Conservation (phyloP, 2,329 filamentous ascomycete species). For the Hypomyces rosellus region DNA sequence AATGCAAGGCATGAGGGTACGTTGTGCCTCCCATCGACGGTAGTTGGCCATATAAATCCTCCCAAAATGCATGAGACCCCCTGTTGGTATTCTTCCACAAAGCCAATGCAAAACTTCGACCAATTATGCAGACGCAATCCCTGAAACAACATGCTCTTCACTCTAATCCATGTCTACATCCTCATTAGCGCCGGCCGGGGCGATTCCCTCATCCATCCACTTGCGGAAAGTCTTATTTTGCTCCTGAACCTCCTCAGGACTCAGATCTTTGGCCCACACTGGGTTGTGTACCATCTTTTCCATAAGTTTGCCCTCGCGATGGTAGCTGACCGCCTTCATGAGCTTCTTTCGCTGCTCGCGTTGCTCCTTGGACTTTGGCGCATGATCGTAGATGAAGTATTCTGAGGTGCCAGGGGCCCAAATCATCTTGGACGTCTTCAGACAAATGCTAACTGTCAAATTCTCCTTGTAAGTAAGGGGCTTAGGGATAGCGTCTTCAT, state of each 20-base stretch:
- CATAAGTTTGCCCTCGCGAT: slow-evolving; percentile 62
- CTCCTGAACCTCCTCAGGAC: slow-evolving; percentile 68
- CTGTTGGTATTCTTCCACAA: not conserved
- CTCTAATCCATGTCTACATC: slow-evolving; percentile 28
- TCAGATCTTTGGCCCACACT: slow-evolving; percentile 72
- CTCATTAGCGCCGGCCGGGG: slow-evolving; percentile 28
- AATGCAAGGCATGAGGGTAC: not conserved
- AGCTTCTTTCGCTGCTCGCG: slow-evolving; percentile 42
- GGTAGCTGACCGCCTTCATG: slow-evolving; percentile 49
- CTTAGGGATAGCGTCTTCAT: slow-evolving; percentile 57
- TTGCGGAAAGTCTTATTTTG: slow-evolving; percentile 59
- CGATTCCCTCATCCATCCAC: slow-evolving; percentile 46
- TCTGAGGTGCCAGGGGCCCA: slow-evolving; percentile 66
- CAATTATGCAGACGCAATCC: not conserved
- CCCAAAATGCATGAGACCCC: slow-evolving; percentile 6
- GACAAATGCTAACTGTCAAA: slow-evolving; percentile 65
- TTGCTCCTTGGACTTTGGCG: slow-evolving; percentile 61
- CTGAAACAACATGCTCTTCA: too few species aligned
- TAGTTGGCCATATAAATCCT: slow-evolving; percentile 1
- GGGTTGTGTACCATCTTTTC: slow-evolving; percentile 81
- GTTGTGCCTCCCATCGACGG: too few species aligned
- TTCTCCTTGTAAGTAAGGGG: slow-evolving; percentile 59
- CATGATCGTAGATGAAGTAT: slow-evolving; percentile 65
- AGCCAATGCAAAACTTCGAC: not conserved
- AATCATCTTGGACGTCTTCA: slow-evolving; percentile 74